Conservation (phyloP, 2,329 filamentous ascomycete genomes). For the Xylariaceae sp. region DNA sequence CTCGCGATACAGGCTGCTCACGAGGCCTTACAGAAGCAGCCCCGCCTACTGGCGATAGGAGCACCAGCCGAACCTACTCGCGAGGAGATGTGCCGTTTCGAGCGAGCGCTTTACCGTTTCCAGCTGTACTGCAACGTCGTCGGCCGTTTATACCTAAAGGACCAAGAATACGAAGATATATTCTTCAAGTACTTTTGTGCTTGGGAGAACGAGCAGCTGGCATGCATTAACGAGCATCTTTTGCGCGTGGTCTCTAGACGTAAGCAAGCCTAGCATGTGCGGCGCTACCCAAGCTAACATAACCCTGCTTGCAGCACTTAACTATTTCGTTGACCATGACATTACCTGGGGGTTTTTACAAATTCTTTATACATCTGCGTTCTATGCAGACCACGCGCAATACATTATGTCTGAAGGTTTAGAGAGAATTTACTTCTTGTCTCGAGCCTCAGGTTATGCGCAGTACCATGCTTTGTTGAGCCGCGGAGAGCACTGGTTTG, state of each 20-base stretch:
- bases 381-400: background rate
- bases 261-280: slow-evolving; percentile 1
- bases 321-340: slow-evolving; percentile 14
- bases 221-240: slow-evolving; percentile 10
- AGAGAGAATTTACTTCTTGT: background rate
- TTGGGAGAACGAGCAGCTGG: slow-evolving; percentile 14
- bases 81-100: slow-evolving; percentile 4
- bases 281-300: background rate
- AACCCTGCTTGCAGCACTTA: slow-evolving; percentile 5
- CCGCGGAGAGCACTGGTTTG: background rate
- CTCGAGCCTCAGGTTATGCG: background rate
- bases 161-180: background rate
- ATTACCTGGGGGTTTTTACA: slow-evolving; percentile 10
- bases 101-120: slow-evolving; percentile 16
- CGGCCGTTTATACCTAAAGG: background rate
- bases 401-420: background rate
- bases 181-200: slow-evolving; percentile 10
- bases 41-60: background rate
- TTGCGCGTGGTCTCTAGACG: slow-evolving; percentile 2
- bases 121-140: slow-evolving; percentile 19
- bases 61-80: background rate
- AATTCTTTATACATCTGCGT: background rate
- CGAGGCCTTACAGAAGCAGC: background rate
- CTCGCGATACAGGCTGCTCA: slow-evolving; percentile 2
- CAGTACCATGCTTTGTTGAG: slow-evolving; percentile 3